These are phyloP conservation scores for Cyberlindnera maritima DNA, from an alignment of 805 yeast genomes.

Conservation along the genomic window DNA sequence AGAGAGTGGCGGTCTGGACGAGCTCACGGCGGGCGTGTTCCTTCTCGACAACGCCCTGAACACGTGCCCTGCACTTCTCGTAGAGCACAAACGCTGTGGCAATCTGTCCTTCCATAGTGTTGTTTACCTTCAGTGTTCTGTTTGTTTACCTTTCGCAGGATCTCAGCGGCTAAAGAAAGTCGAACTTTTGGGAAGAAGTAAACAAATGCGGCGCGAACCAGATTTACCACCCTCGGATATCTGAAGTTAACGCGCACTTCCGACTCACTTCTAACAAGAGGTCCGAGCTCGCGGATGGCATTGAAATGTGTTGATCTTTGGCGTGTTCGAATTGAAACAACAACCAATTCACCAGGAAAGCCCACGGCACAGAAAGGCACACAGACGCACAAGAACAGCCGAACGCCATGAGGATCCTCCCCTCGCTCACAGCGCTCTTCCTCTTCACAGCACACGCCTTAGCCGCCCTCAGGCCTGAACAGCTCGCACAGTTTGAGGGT, in stretches of 20 bases:
- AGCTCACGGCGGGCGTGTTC: conserved; percentile 22
- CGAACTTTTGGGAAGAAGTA: neutral
- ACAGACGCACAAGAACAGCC: neutral
- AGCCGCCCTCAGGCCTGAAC: conserved; percentile 14
- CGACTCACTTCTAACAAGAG: neutral
- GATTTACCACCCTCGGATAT: neutral
- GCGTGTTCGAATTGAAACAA: too few relatives aligned
- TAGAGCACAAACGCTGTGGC: conserved; percentile 4
- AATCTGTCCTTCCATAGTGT: conserved; percentile 1
- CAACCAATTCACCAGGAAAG: too few relatives aligned
- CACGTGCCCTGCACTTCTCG: conserved; percentile 7
- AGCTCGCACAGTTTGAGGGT: conserved; percentile 15
- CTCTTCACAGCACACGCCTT: neutral
- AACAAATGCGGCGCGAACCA: conserved; percentile 2
- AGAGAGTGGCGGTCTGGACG: conserved; percentile 19
- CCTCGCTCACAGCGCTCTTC: neutral
- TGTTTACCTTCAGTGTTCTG: too few relatives aligned
- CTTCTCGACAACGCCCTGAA: conserved; percentile 6
- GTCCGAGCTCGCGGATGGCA: too few relatives aligned
- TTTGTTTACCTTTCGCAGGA: too few relatives aligned
- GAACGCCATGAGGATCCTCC: neutral
- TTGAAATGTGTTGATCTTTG: too few relatives aligned
- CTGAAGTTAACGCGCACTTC: neutral
- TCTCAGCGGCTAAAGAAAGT: too few relatives aligned
- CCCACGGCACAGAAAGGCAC: too few relatives aligned